Base-by-base conservation (phyloP, 495 filamentous ascomycete genomes). In the Podospora fimiseda region DNA sequence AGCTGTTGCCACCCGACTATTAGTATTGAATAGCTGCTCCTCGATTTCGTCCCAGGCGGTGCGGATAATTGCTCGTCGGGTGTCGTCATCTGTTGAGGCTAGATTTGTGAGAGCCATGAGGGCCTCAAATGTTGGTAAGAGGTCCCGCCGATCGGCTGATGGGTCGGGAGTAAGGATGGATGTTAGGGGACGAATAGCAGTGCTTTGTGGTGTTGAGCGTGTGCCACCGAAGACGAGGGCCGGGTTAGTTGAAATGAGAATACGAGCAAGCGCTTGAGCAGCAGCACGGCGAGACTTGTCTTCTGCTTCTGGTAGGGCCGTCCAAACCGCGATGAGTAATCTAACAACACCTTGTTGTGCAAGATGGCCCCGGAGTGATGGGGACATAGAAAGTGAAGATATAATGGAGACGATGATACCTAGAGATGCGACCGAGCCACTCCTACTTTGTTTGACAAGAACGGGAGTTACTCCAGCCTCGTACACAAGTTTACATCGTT, bases 71-170 rank as follows among this genome's bases (percentile, higher is more conserved):
- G 76, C 68, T 43, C 80, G 77, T 4, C 87, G 76, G 1, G 86
- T 83, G 9, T 84, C 74, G 62, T 89, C 79, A 22, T 85, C 79
- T 14, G 83, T 82, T 0, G 89, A 91, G 1, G 92, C 93, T 7
- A 97, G 78, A 60, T 98, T 98, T 1, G 93, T 96, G 23, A 98
- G 79, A 2, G 93, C 94, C 51, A 97, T 81, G 13, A 97, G 77
- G 2, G 86, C 79, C 64, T 98, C 93, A 62, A 96, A 98, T 2
- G 85, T 80, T 0, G 91, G 89, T 6, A 96, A 77, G n/a, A 96
- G 83, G 64, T 92, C 84, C 41, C 85, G 80, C 1, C 81, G 79
- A 13, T 87, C 85, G 19, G 84, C 80, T 18, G 69, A 65, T 1
- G 76, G 70, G 33, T 82, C 75, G 6, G 77, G 70, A 1, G 72